Evolutionary conservation across 768 basidiomycete species (phyloP).

Genomic region (Kwoniella sp.): DNA sequence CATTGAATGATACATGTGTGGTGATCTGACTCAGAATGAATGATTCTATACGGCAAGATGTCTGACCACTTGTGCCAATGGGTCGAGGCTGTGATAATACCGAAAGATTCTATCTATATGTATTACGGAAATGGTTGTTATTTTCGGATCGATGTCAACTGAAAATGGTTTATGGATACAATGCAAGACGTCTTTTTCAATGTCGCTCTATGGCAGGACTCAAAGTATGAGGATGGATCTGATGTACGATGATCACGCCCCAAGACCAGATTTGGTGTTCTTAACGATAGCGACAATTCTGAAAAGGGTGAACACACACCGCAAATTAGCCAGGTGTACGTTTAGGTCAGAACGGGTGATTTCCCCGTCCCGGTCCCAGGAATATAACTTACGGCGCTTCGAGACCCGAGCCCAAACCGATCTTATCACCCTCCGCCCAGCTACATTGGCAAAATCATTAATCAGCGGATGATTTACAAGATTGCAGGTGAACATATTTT

Average conservation of each 20-base stretch:
- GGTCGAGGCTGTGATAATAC: too few species aligned
- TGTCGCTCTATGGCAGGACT: too few species aligned
- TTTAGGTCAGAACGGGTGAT: neutral
- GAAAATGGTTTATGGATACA: too few species aligned
- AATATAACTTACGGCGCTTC: conserved; percentile 62
- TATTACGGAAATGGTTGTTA: too few species aligned
- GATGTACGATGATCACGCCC: conserved; percentile 66
- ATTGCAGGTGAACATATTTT: too few species aligned
- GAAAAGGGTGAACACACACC: conserved; percentile 2
- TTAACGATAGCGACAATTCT: conserved; percentile 78
- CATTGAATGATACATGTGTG: too few species aligned
- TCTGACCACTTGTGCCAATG: too few species aligned
- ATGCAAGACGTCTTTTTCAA: neutral
- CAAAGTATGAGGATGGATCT: too few species aligned
- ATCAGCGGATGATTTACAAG: conserved; percentile 8
- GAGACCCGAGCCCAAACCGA: conserved; percentile 69
- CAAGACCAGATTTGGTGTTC: conserved; percentile 79
- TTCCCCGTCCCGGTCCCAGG: neutral
- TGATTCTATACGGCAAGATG: too few species aligned
- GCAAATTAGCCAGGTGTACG: neutral
- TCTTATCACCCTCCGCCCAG: conserved; percentile 78
- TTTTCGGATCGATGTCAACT: too few species aligned
- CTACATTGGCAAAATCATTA: conserved; percentile 4
- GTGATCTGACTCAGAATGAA: too few species aligned
- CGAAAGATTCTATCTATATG: too few species aligned